Percentiles rank a stretch among this genome's conserved stretches.
These are phyloP conservation scores for Sporothrix brunneoviolacea DNA, from an alignment of 2,329 filamentous ascomycete species.

Conservation along the genomic window DNA sequence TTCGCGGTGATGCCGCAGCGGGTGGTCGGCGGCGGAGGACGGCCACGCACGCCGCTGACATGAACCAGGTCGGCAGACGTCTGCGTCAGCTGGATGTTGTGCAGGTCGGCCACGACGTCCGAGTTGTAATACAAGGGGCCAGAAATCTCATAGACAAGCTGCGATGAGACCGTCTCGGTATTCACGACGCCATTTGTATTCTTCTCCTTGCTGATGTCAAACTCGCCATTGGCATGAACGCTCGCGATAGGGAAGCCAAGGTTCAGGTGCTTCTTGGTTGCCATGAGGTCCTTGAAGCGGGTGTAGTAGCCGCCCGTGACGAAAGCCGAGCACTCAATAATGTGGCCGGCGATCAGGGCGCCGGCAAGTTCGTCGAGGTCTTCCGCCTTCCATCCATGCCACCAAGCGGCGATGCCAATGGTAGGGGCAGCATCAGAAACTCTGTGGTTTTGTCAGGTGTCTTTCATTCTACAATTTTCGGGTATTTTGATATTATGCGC, in stretches of 20 bases:
- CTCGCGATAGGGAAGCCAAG: conserved; percentile 22
- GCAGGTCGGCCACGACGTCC: conserved; percentile 29
- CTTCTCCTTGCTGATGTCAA: conserved; percentile 21
- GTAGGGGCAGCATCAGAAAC: conserved; percentile 20
- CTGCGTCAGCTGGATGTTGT: conserved; percentile 38
- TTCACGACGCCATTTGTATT: conserved; percentile 21
- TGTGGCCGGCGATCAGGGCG: conserved; percentile 20
- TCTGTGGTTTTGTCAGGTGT: background rate
- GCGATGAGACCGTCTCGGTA: conserved; percentile 17
- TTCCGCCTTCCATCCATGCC: conserved; percentile 18
- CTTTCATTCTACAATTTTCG: too few species aligned
- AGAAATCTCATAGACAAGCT: conserved; percentile 32
- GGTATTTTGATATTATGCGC: background rate
- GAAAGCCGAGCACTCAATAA: conserved; percentile 23
- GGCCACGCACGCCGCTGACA: conserved; percentile 26
- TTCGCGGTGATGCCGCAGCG: conserved; percentile 31
- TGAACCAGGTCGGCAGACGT: conserved; percentile 24
- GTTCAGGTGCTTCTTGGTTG: conserved; percentile 9
- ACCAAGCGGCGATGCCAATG: conserved; percentile 19
- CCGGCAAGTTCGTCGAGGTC: conserved; percentile 19
- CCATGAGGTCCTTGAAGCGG: conserved; percentile 24
- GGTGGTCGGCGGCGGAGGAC: conserved; percentile 30
- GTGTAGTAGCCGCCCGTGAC: conserved; percentile 25
- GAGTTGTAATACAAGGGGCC: conserved; percentile 32
- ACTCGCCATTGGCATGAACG: conserved; percentile 12